phyloP scores from a whole-genome alignment of 2,329 filamentous ascomycete species.

The Ilyonectria destructans region DNA sequence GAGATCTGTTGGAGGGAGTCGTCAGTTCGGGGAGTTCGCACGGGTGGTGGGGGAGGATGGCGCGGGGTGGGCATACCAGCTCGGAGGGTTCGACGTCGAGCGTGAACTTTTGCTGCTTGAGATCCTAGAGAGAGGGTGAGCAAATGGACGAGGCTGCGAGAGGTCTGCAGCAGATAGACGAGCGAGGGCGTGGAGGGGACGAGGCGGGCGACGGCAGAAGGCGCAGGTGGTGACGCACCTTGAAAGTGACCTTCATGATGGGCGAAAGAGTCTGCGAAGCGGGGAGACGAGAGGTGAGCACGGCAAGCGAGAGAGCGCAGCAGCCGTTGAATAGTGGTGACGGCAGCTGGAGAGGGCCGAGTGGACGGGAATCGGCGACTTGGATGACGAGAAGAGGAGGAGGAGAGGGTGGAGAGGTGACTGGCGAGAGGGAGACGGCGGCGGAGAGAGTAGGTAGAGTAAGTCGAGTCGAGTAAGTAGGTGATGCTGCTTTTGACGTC shows the following conservation, averaged over 20 bases:
- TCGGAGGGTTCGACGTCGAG: conserved; percentile 96
- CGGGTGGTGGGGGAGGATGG: conserved; percentile 39
- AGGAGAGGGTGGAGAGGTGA: conserved; percentile 29
- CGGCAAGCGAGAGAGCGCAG: conserved; percentile 10
- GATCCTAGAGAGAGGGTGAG: conserved; percentile 74
- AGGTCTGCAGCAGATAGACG: not conserved
- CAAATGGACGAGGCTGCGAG: not conserved
- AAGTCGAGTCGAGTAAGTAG: conserved; percentile 21
- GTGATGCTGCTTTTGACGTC: conserved; percentile 34
- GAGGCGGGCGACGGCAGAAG: conserved; percentile 11
- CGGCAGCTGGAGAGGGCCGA: conserved; percentile 20
- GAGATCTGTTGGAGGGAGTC: conserved; percentile 75
- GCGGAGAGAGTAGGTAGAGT: conserved; percentile 26
- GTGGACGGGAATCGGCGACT: conserved; percentile 12
- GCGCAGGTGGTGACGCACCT: conserved; percentile 62
- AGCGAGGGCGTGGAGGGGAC: conserved; percentile 12
- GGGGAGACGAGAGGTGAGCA: conserved; percentile 42
- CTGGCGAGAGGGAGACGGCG: conserved; percentile 42
- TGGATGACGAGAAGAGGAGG: conserved; percentile 21
- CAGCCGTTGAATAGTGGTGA: conserved; percentile 18
- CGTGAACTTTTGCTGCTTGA: conserved; percentile 98
- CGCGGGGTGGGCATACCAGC: conserved; percentile 76
- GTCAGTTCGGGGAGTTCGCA: conserved; percentile 36
- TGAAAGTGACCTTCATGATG: conserved; percentile 80
- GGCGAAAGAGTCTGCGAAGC: conserved; percentile 54